phyloP scores from a whole-genome alignment of 2,329 filamentous ascomycete species.

The Ceratocystis alfenasii region DNA sequence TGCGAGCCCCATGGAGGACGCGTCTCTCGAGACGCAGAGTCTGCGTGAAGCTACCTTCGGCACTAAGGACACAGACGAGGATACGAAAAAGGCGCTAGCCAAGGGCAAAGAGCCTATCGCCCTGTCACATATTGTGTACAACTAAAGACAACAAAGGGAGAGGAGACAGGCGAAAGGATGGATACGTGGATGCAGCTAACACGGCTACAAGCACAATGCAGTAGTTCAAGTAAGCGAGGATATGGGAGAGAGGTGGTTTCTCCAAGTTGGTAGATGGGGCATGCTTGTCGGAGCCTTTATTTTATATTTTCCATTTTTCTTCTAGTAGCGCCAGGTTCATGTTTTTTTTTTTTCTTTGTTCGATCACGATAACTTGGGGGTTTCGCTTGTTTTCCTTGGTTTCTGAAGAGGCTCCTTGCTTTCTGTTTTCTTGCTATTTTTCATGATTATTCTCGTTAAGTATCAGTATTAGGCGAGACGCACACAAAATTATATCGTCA shows the following conservation, averaged over 20 bases:
- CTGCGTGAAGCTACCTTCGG: not conserved
- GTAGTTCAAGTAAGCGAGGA: not conserved
- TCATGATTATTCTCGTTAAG: not conserved
- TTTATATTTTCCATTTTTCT: not conserved
- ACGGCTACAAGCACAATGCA: not conserved
- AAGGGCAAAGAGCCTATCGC: slow-evolving; percentile 1
- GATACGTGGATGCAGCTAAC: not conserved
- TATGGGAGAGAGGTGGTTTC: too few species aligned
- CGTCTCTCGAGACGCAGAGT: not conserved
- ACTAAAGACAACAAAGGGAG: not conserved
- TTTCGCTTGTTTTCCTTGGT: not conserved
- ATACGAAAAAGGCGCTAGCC: not conserved
- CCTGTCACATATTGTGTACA: slow-evolving; percentile 10
- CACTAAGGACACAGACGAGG: slow-evolving; percentile 2
- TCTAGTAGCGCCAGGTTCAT: not conserved
- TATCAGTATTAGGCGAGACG: not conserved
- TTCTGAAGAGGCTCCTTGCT: not conserved
- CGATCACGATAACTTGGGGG: not conserved
- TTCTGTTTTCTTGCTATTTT: not conserved
- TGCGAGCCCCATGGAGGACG: slow-evolving; percentile 41
- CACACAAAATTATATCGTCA: not conserved
- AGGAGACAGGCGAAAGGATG: not conserved
- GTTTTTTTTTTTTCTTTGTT: not conserved
- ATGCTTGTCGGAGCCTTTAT: not conserved
- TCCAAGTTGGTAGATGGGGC: too few species aligned